Evolutionary conservation across 106 monocot species (phyloP), one percentile per base, ranked within the genome.

Genomic region (Dendrobium huoshanense): DNA sequence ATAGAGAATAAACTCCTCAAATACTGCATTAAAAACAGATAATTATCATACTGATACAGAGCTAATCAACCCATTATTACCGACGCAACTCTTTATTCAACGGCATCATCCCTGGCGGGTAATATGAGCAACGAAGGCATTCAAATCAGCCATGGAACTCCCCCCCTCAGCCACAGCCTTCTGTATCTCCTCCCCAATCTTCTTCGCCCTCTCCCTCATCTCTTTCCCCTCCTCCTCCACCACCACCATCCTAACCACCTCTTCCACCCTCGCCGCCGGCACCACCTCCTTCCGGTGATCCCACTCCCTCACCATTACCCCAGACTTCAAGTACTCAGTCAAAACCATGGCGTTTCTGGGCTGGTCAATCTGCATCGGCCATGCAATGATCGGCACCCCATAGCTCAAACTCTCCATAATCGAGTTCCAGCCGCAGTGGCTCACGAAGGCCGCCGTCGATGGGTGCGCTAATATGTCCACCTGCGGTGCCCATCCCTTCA

Each of bases 371-470:
- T 81, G 80, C 72, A 81, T 74, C 9, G 74, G 74, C 81, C 81
- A 81, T 2, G 73, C 81, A 15, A 81, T 58, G 15, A 81, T 75
- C 41, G 82, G 82, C 17, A 77, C 77, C 0, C 82, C 82, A 17
- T 1, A 10, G 11, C 41, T 67, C 82, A 82, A 31, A 43, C 82
- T 82, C 77, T 82, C 82, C 33, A 82, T 42, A 16, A 24, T 65
- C 43, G 93, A 94, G 77, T 91, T 94, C 94, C 94, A 94, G 2
- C 94, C 94, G 17, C 89, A 89, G 77, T 94, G 94, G 31, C 81
- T 94, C 79, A 94, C 86, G 77, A 94, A 94, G 0, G 82, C 91
- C 4, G 91, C 94, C n/a, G 41, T 43, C 47, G 82, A 75, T 1
- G 59, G 8, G 44, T 82, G 76, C 1, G 44, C 75, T 13, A 75